Base-by-base conservation (phyloP, 768 basidiomycete genomes). In the Tephrocybe sp. region DNA sequence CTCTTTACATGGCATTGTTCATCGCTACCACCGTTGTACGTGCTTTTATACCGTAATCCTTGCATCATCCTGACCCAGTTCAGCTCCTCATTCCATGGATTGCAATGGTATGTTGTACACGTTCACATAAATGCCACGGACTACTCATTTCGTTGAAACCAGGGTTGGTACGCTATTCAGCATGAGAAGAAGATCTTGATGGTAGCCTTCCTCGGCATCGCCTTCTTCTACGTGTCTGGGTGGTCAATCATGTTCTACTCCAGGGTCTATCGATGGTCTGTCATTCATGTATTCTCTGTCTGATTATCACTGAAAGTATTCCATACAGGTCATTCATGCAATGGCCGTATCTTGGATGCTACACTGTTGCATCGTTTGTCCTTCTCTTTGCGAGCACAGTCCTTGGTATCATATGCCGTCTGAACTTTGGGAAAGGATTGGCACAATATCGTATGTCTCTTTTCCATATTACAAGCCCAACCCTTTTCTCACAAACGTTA, bases 101-200 rank as follows among this genome's bases (percentile, higher is more conserved):
- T 15, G 58, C 66, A n/a, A 61, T 77, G 69, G 80, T 79, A 51
- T 29, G 64, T 51, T 13, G 23, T 4, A 15, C 11, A 3, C 19
- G 39, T 4, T 15, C 23, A 42, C 13, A 19, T 19, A 16, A 13
- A 11, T 10, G 4, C 30, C 33, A 24, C 10, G 9, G 42, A 22
- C 16, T 47, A n/a, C 38, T 42, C 5, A 33, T 15, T n/a, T 18
- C 24, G 34, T 16, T 42, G 38, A 22, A 42, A 25, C 29, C 43
- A 80, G 80, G 82, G 82, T 16, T 82, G 77, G 77, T 76, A 71
- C 50, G 69, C 77, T 11, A 75, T 82, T 18, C 71, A 71, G 9
- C 64, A 63, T 1, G 81, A 84, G 59, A 63, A 62, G 57, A 75
- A 66, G 50, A 42, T 45, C 12, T 38, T 72, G 40, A 77, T 79